phyloP scores from a whole-genome alignment of 2,329 filamentous ascomycete genomes.

The Nemania diffusa region DNA sequence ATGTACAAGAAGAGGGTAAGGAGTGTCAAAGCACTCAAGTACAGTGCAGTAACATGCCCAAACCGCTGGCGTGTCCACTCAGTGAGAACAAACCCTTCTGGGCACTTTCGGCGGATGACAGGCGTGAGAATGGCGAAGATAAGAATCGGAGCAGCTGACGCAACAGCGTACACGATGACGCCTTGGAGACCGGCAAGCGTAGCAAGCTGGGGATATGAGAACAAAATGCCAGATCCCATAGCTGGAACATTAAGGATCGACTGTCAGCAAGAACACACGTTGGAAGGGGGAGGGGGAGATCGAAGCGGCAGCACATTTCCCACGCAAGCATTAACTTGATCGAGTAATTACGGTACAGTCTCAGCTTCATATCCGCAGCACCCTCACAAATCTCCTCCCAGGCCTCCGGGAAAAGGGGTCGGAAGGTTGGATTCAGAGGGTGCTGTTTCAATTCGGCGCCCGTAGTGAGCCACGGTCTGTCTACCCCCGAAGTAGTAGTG shows the following conservation, averaged over 20 bases:
- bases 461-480: constrained; percentile 80
- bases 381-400: constrained; percentile 53
- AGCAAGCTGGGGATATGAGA: constrained; percentile 83
- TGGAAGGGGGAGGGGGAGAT: constrained; percentile 50
- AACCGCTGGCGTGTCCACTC: constrained; percentile 87
- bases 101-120: constrained; percentile 81
- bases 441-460: constrained; percentile 73
- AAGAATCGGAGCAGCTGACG: constrained; percentile 77
- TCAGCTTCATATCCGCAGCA: constrained; percentile 76
- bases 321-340: constrained; percentile 99
- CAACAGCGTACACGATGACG: constrained; percentile 78
- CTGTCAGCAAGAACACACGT: constrained; percentile 50
- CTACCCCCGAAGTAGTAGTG: constrained; percentile 36
- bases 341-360: constrained; percentile 96
- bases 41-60: constrained; percentile 74
- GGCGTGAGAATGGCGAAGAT: constrained; percentile 79
- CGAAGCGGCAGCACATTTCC: constrained; percentile 94
- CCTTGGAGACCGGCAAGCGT: constrained; percentile 84
- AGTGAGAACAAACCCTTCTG: constrained; percentile 84
- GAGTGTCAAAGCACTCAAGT: constrained; percentile 80
- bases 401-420: constrained; percentile 17
- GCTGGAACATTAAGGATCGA: constrained; percentile 66
- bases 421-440: constrained; percentile 63
- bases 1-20: constrained; percentile 88
- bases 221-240: constrained; percentile 84